Base-by-base conservation (phyloP, 2,329 filamentous ascomycete genomes). In the Alternaria postmessia region DNA sequence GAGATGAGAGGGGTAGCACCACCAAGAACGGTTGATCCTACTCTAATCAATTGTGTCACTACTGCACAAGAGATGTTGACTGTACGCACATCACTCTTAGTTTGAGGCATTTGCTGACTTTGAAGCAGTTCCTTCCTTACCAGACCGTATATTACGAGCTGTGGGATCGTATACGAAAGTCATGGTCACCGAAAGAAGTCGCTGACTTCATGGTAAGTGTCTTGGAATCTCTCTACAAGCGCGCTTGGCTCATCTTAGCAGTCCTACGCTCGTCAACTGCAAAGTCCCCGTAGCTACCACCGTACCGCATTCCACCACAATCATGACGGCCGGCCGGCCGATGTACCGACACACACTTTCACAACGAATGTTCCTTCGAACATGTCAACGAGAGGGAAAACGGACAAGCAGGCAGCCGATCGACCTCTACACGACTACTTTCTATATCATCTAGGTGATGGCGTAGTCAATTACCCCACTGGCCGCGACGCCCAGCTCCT, bases 11-110 rank as follows among this genome's bases (percentile, higher is more conserved):
- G 49, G n/a, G 32, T 52, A 16, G 36, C 49, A 7, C 36, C 49
- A 30, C 49, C 49, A 20, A 41, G 36, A 20, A 52, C 49, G 24
- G n/a, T 52, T 52, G 49, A 32, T 28, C 49, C 39, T 22, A 42
- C 49, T 9, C 3, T 52, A 2, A 30, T 52, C 24, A 30, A 22
- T 3, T 30, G 36, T 39, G 22, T 30, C 2, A 30, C 39, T 11
- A 36, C 32, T 4, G 32, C 32, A 36, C 32, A 36, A 0, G 32
- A 36, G 32, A 36, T 36, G 12, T 36, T 36, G 32, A 36, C 32
- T 36, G 32, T 36, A 36, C 14, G 32, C 14, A 16, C 14, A 36
- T 36, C 9, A 42, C 22, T 20, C 44, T 18, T 26, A 32, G 18
- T 30, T 47, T 16, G 9, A 16, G 1, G 22, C 3, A 28, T 18